Evolutionary conservation across 495 filamentous ascomycete genomes (phyloP), one percentile per base, ranked within the genome.

Genomic region (Aspergillus hancockii): DNA sequence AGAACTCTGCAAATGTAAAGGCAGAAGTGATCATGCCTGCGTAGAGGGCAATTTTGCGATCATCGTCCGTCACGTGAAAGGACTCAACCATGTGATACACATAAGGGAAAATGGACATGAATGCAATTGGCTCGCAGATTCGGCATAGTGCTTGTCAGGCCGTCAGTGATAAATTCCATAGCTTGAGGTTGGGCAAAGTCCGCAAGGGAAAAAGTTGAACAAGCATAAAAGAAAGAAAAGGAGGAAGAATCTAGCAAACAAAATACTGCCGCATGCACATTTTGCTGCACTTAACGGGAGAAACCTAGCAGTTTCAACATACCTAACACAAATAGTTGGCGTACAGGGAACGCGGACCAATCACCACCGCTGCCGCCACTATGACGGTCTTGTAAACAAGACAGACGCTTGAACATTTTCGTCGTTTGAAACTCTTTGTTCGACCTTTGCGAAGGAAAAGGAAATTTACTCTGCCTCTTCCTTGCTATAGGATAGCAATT

Each of bases 41-140:
- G 70, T 97, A 99, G 54, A 96, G 80, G 19, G 92, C 88, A 64
- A 97, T 96, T 69, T 90, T 84, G 60, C 82, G 83, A 54, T 90
- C 81, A 66, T 90, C 87, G 58, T 88, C 71, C 46, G 92, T 90
- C 72, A 94, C 87, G 63, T 90, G 78, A 75, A 99, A 99, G 36
- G 90, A 90, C 64, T 90, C 81, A 49, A 98, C 90, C 94, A 99
- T 99, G 78, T 88, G 94, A 77, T 97, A 99, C 67, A 93, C 92
- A 70, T 99, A 99, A 4, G 94, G 95, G 69, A 99, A 98, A 64
- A 99, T 97, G 52, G 92, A 97, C 90, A 96, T 98, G 81, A 99
- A 98, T 10, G 94, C 95, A 72, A 99, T 97, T 49, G 94, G 94
- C 73, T 99, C 94, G 80, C 91, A 97, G 73, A 99, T 95, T 64